Percentiles rank a stretch among this genome's conserved stretches.
phyloP scores from a whole-genome alignment of 129 eudicot species.

The Flaveria bidentis region DNA sequence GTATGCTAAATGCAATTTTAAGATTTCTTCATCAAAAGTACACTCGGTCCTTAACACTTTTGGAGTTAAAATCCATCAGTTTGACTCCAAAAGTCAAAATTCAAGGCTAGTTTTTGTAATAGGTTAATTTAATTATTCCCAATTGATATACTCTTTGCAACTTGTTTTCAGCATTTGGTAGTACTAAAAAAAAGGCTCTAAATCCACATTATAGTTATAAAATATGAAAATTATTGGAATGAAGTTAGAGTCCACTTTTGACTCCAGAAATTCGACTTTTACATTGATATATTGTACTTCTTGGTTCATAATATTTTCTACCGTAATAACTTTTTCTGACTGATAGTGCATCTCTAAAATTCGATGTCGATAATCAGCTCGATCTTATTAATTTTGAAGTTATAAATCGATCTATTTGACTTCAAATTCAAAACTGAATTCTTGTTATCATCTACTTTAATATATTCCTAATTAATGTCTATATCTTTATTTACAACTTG shows the following conservation, averaged over 20 bases:
- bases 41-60: not conserved
- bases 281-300: conserved; percentile 8
- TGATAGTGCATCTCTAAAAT: not conserved
- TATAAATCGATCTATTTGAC: conserved; percentile 19
- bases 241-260: conserved; percentile 19
- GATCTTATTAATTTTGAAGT: conserved; percentile 6
- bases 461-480: conserved; percentile 1
- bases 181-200: conserved; percentile 14
- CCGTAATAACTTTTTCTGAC: not conserved
- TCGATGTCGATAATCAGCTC: not conserved
- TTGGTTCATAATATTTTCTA: not conserved
- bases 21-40: not conserved
- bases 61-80: conserved; percentile 8
- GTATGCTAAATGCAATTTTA: not conserved
- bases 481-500: conserved; percentile 27
- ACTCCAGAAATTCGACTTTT: conserved; percentile 8
- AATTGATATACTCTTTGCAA: conserved; percentile 3
- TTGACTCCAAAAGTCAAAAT: conserved; percentile 26
- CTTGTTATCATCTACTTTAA: conserved; percentile 15
- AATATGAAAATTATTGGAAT: conserved; percentile 15
- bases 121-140: conserved; percentile 14
- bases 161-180: conserved; percentile 28
- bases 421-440: conserved; percentile 8
- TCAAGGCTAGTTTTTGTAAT: conserved; percentile 22
- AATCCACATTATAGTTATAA: not conserved